Evolutionary conservation across 2,329 filamentous ascomycete species (phyloP), one percentile per base, ranked within the genome.

Genomic region (Bertia moriformis): DNA sequence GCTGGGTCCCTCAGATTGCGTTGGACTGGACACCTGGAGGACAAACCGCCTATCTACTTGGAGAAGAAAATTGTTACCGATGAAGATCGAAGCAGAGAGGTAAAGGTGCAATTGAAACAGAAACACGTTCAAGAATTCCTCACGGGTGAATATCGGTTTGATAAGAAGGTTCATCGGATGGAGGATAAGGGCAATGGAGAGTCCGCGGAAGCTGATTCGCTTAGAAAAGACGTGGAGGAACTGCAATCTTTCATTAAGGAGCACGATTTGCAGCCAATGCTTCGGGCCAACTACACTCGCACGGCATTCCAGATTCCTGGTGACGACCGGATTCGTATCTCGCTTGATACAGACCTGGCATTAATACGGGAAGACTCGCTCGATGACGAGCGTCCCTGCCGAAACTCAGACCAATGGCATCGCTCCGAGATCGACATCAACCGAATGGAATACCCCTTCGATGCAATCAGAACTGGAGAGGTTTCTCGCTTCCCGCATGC

Each of bases 231-330:
- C 17, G 69, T 78, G 17, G 60, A 70, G 27, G 72, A 77, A 43
- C 69, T 82, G 35, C 73, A 80, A 47, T 56, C 58, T 1, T 79
- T 80, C 49, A 70, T 82, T 55, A 68, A 67, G 48, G 67, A 76
- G 38, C 63, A 77, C 42, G 59, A 72, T 15, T 59, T 82, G 17
- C 73, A 81, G 51, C 78, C 77, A 14, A 67, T 81, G 40, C 57
- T 82, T 18, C 69, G 77, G 22, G 77, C 78, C 39, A 79, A 78
- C 51, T 82, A 81, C 55, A 78, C 69, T 13, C 71, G 77, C 41
- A 80, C 76, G 2, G 78, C 77, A 2, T 82, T 81, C 58, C 77
- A 82, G 49, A 78, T 82, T 27, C 77, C 77, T 4, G 77, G 77
- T 7, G 75, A 82, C 48, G 65, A 78, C 49, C 66, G 71, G 18